Conservation (phyloP, 1,284 basidiomycete species). For the Xerocomus nothofagi region DNA sequence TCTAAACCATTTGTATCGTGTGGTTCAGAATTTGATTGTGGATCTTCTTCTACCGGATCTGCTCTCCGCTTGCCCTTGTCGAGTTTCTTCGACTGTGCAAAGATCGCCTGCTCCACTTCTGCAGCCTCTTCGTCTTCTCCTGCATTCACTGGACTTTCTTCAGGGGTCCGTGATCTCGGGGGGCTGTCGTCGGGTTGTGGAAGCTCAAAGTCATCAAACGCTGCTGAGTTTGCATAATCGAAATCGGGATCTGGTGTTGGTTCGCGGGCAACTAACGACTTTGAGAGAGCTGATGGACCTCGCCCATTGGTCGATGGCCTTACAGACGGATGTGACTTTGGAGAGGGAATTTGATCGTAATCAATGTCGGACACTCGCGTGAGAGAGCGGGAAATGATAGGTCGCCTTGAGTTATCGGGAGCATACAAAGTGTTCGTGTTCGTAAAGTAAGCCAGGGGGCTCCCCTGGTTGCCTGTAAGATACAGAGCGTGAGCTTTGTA, state of each 20-base stretch:
- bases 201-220: constrained; percentile 37
- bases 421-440: constrained; percentile 48
- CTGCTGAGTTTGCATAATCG: constrained; percentile 21
- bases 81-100: constrained; percentile 25
- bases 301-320: constrained; percentile 43
- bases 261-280: constrained; percentile 33
- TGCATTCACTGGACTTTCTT: constrained; percentile 48
- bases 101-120: constrained; percentile 36
- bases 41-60: constrained; percentile 33
- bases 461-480: constrained; percentile 34
- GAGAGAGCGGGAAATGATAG: constrained; percentile 51
- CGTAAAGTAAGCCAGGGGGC: constrained; percentile 56
- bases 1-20: constrained; percentile 45
- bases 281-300: constrained; percentile 49
- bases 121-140: constrained; percentile 39
- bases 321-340: constrained; percentile 42
- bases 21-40: constrained; percentile 22
- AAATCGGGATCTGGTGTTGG: constrained; percentile 32
- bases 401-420: constrained; percentile 46
- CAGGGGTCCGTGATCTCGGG: constrained; percentile 34
- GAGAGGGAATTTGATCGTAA: constrained; percentile 70
- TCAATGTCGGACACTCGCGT: constrained; percentile 55
- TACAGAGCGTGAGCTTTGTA: constrained; percentile 8
- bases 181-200: constrained; percentile 33
- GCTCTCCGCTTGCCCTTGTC: constrained; percentile 41